Conservation (phyloP, 2,329 filamentous ascomycete species). For the Aspergillus jensenii region DNA sequence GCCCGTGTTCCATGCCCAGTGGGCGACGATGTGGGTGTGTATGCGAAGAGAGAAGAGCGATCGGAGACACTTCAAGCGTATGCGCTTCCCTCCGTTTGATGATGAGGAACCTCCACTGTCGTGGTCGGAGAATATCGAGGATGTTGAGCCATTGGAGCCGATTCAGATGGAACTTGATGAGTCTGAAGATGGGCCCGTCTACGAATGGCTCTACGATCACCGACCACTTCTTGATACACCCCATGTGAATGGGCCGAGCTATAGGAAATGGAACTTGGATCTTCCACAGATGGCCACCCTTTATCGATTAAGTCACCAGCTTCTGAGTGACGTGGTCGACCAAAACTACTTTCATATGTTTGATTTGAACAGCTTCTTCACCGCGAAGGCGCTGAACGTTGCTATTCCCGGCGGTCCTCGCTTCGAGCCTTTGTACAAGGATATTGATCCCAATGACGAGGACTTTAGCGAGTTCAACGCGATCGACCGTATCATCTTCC, state of each 20-base stretch:
- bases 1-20: constrained; percentile 95
- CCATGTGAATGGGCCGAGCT: constrained; percentile 95
- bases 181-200: constrained; percentile 83
- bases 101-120: constrained; percentile 97
- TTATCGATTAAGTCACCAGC: constrained; percentile 84
- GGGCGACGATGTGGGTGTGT: constrained; percentile 98
- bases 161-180: constrained; percentile 99
- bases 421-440: constrained; percentile 97
- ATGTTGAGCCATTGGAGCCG: constrained; percentile 93
- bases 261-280: constrained; percentile 91
- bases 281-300: constrained; percentile 95
- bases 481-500: constrained; percentile 98
- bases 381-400: constrained; percentile 94
- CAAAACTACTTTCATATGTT: constrained; percentile 99
- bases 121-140: constrained; percentile 98
- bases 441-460: constrained; percentile 97
- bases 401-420: constrained; percentile 95
- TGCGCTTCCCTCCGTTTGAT: constrained; percentile 98
- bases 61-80: constrained; percentile 92
- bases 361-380: constrained; percentile 90
- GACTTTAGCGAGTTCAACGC: constrained; percentile 99
- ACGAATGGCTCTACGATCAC: constrained; percentile 98
- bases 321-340: constrained; percentile 89
- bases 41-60: constrained; percentile 99
- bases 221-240: constrained; percentile 84